Percentiles rank a stretch among this genome's conserved stretches.
Conservation (phyloP, 1,284 basidiomycete genomes). For the Mixia osmundae region DNA sequence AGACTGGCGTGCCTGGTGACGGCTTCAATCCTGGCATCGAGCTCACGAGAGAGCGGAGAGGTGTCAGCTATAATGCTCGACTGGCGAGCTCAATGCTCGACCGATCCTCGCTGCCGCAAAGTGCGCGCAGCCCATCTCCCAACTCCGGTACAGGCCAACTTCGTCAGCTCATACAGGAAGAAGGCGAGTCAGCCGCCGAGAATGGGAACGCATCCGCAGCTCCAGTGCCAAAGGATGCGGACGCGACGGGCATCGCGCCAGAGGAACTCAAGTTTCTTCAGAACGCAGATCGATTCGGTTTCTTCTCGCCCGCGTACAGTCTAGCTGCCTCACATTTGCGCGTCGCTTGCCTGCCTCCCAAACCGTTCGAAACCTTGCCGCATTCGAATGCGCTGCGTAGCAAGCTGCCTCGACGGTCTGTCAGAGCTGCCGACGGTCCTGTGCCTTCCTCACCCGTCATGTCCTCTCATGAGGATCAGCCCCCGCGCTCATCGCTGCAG, state of each 20-base stretch:
- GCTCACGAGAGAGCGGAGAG: conserved; percentile 39
- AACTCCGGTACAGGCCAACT: too few relatives aligned
- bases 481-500: background rate
- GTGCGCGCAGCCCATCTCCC: too few relatives aligned
- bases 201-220: conserved; percentile 5
- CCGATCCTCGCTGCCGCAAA: too few relatives aligned
- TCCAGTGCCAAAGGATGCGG: background rate
- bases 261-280: conserved; percentile 3
- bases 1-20: conserved; percentile 59
- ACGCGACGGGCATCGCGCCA: conserved; percentile 4
- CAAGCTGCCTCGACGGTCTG: too few relatives aligned
- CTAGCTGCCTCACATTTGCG: conserved; percentile 8
- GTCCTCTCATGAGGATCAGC: background rate
- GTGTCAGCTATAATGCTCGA: too few relatives aligned
- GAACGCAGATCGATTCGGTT: conserved; percentile 12
- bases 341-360: conserved; percentile 8
- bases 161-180: too few relatives aligned
- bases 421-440: conserved; percentile 2
- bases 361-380: conserved; percentile 4
- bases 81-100: too few relatives aligned
- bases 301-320: conserved; percentile 16
- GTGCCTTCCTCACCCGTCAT: background rate
- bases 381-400: conserved; percentile 1
- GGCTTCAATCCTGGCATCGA: conserved; percentile 76
- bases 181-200: background rate